phyloP scores from a whole-genome alignment of 495 filamentous ascomycete species.

The Terfezia claveryi region DNA sequence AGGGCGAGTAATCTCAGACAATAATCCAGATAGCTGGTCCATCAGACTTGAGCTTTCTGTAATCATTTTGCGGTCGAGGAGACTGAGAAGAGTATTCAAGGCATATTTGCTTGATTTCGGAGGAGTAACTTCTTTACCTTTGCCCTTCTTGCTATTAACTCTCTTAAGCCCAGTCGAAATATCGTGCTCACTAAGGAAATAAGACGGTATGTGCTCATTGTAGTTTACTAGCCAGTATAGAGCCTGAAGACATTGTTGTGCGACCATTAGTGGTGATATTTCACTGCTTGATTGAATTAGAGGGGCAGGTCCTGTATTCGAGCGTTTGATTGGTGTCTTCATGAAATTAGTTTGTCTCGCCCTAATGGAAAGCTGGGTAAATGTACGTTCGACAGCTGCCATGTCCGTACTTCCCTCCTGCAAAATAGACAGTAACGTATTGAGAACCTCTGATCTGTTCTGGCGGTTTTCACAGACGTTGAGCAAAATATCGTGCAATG shows the following conservation, averaged over 20 bases:
- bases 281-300: conserved; percentile 33
- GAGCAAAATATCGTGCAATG: conserved; percentile 63
- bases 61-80: conserved; percentile 76
- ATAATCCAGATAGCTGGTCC: conserved; percentile 69
- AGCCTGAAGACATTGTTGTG: conserved; percentile 77
- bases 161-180: conserved; percentile 47
- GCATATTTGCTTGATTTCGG: conserved; percentile 68
- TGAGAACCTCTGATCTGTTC: conserved; percentile 86
- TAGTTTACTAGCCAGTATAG: conserved; percentile 59
- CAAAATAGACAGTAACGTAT: conserved; percentile 76
- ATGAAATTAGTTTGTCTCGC: conserved; percentile 52
- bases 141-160: conserved; percentile 59
- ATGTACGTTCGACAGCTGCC: conserved; percentile 83
- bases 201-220: conserved; percentile 65
- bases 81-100: conserved; percentile 66
- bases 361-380: conserved; percentile 71
- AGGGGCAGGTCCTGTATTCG: conserved; percentile 25
- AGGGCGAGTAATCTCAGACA: conserved; percentile 74
- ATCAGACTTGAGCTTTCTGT: conserved; percentile 91
- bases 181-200: conserved; percentile 94
- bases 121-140: conserved; percentile 49
- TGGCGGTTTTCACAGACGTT: conserved; percentile 85
- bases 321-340: conserved; percentile 1
- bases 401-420: conserved; percentile 89
- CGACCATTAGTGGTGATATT: conserved; percentile 77